These are phyloP conservation scores for Thalia dealbata DNA, from an alignment of 176 grass and related monocot species.

Conservation along the genomic window DNA sequence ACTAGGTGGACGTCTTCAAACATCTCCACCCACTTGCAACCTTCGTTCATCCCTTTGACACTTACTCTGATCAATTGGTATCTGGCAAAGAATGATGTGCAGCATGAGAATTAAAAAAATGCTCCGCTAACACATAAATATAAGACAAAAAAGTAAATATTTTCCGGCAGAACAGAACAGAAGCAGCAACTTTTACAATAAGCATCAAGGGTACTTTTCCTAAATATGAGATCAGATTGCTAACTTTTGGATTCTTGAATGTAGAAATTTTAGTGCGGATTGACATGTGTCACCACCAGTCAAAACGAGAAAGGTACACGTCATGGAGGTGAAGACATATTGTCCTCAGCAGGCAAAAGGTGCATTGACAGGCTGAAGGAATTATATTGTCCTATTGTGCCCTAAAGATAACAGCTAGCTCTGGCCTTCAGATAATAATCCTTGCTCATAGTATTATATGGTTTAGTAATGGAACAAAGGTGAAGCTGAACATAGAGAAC, in stretches of 20 bases:
- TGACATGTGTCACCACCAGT: too few species aligned
- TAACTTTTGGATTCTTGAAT: too few species aligned
- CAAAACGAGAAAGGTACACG: too few species aligned
- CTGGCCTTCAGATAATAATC: background rate
- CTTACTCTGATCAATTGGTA: conserved; percentile 89
- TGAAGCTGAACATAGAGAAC: background rate
- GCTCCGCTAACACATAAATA: background rate
- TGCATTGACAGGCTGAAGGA: too few species aligned
- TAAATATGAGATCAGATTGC: too few species aligned
- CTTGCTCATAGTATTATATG: background rate
- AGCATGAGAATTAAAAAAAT: background rate
- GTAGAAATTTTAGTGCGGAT: too few species aligned
- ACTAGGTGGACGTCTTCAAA: conserved; percentile 87
- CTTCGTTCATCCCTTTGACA: conserved; percentile 67
- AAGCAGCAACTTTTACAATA: background rate
- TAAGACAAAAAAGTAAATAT: too few species aligned
- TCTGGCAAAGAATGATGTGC: conserved; percentile 24
- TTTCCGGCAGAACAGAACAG: background rate
- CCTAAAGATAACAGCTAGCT: background rate
- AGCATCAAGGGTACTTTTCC: background rate
- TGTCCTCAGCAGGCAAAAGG: too few species aligned
- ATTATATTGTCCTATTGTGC: too few species aligned
- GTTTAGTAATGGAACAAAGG: background rate
- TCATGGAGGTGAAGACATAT: too few species aligned
- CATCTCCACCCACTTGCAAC: conserved; percentile 99